Evolutionary conservation across 2,329 filamentous ascomycete genomes (phyloP), one percentile per base, ranked within the genome.

Genomic region (Botrytis hyacinthi): DNA sequence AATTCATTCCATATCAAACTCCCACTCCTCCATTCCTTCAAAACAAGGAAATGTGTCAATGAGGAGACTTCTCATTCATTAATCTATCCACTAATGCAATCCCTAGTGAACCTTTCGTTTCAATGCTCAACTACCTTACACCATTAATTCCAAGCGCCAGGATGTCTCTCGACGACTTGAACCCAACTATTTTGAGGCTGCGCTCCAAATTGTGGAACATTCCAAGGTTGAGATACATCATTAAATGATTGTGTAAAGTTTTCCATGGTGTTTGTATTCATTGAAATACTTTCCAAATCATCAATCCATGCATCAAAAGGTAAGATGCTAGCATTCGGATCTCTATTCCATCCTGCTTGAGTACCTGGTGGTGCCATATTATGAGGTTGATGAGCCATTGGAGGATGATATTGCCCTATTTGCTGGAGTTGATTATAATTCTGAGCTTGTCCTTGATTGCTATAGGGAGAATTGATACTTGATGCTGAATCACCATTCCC

Each of bases 401-500:
- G 75, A 63, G 72, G 54, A 57, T 66, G 61, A 46, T 63, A 73
- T 37, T 70, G 66, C 20, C 44, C 32, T 57, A 68, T 73, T 72
- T 32, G 76, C 26, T 65, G 37, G 51, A 48, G 35, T 44, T 70
- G 42, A 48, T 46, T 37, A 42, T 75, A 73, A 51, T 59, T 60
- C 57, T 72, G 70, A 35, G 32, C 73, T 46, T 71, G 72, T 32
- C 44, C 71, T 42, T 57, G 65, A 48, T 75, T 73, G 48, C 63
- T 72, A 69, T 79, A 78, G 12, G 78, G 79, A 7, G 79, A 79
- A 54, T 76, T 77, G 29, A 79, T 73, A 54, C 75, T 72, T 10
- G 77, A 74, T 22, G 73, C 76, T 4, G 78, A 75, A 46, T 79
- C 78, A 14, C 78, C 78, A 71, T 78, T 80, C 54, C 76, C 76